Conservation (phyloP, 768 basidiomycete species). For the Termitomyces sp. region DNA sequence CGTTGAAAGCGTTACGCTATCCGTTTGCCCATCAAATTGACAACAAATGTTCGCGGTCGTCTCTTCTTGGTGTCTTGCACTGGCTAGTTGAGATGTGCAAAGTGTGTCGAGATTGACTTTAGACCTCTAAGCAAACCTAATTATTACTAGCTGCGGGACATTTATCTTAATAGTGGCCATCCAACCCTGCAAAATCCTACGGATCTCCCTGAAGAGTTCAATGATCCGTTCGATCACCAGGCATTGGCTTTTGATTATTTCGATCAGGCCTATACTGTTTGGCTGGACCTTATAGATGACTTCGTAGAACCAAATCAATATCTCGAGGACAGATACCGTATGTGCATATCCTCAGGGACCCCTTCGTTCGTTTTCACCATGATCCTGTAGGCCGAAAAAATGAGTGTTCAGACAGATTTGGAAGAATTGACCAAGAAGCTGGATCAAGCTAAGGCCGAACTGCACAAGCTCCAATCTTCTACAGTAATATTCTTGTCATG, state of each 20-base stretch:
- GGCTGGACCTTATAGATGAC: slow-evolving; percentile 62
- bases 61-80: slow-evolving; percentile 79
- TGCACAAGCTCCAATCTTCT: slow-evolving; percentile 54
- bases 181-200: slow-evolving; percentile 60
- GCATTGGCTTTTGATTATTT: slow-evolving; percentile 77
- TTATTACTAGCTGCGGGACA: slow-evolving; percentile 27
- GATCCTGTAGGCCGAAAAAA: slow-evolving; percentile 56
- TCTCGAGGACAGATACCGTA: slow-evolving; percentile 76
- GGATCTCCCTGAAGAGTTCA: slow-evolving; percentile 69
- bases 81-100: slow-evolving; percentile 88
- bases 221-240: slow-evolving; percentile 65
- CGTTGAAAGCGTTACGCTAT: slow-evolving; percentile 74
- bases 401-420: slow-evolving; percentile 55
- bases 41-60: slow-evolving; percentile 90
- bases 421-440: slow-evolving; percentile 49
- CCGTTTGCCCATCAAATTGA: slow-evolving; percentile 77
- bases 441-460: slow-evolving; percentile 42
- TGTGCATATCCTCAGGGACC: slow-evolving; percentile 10
- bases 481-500: slow-evolving; percentile 33
- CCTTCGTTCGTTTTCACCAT: slow-evolving; percentile 2
- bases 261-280: slow-evolving; percentile 58
- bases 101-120: slow-evolving; percentile 37
- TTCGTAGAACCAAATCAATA: slow-evolving; percentile 65
- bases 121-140: slow-evolving; percentile 18
- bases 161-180: slow-evolving; percentile 57